Percentiles rank a stretch among this genome's conserved stretches.
phyloP scores from a whole-genome alignment of 306 rosid genomes.

The Trichosanthes cucumerina region DNA sequence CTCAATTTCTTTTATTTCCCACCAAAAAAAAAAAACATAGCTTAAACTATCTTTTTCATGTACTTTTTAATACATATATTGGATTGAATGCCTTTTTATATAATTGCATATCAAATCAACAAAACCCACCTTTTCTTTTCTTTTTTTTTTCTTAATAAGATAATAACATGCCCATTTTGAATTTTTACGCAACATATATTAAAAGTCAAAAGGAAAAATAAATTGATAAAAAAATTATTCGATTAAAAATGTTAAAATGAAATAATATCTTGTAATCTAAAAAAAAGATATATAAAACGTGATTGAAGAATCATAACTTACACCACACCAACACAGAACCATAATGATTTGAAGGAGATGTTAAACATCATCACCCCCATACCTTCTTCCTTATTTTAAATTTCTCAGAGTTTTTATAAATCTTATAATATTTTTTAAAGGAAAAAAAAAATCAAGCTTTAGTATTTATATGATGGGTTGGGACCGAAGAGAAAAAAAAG shows the following conservation, averaged over 20 bases:
- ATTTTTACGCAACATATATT: neutral
- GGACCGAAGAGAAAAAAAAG: neutral
- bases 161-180: neutral
- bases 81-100: neutral
- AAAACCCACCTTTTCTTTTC: neutral
- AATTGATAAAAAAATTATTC: neutral
- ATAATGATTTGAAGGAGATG: neutral
- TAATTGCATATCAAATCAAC: neutral
- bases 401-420: neutral
- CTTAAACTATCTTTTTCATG: neutral
- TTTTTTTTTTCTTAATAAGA: neutral
- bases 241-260: neutral
- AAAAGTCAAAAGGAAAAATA: neutral
- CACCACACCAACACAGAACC: neutral
- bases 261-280: neutral
- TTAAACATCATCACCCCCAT: conserved; percentile 5
- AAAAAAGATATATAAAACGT: neutral
- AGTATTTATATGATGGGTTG: neutral
- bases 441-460: neutral
- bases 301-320: neutral
- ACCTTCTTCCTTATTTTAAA: neutral
- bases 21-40: neutral
- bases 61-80: neutral
- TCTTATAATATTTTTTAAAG: neutral
- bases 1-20: neutral